Evolutionary conservation across 257 asterid species (phyloP).

Genomic region (Nicotiana paniculata): DNA sequence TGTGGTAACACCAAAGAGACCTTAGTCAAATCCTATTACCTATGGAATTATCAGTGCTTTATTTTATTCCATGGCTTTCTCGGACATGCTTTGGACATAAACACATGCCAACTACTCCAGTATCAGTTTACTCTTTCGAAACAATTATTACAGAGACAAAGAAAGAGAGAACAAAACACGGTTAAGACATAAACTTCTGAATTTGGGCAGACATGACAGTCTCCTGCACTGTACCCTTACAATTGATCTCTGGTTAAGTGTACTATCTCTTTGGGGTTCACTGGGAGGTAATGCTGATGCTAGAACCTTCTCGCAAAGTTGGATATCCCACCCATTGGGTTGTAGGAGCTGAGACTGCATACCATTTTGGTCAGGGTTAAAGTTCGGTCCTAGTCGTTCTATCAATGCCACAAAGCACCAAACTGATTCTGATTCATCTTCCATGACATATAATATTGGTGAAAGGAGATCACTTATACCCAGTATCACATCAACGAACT

Average conservation of each 20-base stretch:
- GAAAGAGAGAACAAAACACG: background rate
- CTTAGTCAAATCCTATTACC: background rate
- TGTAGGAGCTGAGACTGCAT: slow-evolving; percentile 72
- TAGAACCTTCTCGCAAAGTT: background rate
- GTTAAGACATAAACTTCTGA: background rate
- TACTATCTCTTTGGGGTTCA: background rate
- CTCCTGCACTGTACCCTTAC: background rate
- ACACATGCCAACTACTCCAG: background rate
- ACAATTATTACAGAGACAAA: background rate
- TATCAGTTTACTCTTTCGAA: background rate
- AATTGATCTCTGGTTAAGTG: background rate
- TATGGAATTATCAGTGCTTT: background rate
- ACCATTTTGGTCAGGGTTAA: slow-evolving; percentile 97
- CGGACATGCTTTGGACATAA: background rate
- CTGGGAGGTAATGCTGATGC: background rate
- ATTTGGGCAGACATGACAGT: background rate
- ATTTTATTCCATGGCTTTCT: background rate
- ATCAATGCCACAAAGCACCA: slow-evolving; percentile 93
- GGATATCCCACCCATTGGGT: too few species aligned
- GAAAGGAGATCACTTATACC: slow-evolving; percentile 98
- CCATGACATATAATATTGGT: slow-evolving; percentile 84
- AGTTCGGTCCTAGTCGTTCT: slow-evolving; percentile 99
- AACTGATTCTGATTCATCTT: slow-evolving; percentile 86
- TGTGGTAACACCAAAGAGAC: background rate
- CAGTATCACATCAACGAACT: background rate